Percentiles rank a stretch among this genome's conserved stretches.
Evolutionary conservation across 768 basidiomycete species (phyloP).

Genomic region (Nevesoporus exiguus): DNA sequence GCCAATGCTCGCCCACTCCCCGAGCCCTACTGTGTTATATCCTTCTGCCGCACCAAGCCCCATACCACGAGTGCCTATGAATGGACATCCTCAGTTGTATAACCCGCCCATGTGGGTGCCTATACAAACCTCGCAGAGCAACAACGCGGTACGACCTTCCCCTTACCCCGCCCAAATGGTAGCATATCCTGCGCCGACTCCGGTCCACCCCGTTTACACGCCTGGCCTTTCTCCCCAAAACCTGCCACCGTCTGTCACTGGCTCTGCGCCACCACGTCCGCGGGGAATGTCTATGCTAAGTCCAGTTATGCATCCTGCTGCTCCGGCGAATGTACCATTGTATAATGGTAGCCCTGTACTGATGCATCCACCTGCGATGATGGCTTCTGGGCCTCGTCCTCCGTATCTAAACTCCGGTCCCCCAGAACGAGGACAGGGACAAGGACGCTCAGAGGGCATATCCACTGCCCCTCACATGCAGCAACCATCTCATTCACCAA

Average conservation of each 20-base stretch:
- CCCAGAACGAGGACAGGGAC: constrained; percentile 48
- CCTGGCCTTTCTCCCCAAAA: constrained; percentile 40
- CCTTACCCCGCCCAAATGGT: constrained; percentile 66
- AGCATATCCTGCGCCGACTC: constrained; percentile 56
- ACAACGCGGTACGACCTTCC: constrained; percentile 56
- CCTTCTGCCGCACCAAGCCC: constrained; percentile 60
- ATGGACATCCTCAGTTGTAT: constrained; percentile 60
- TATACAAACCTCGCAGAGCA: constrained; percentile 43
- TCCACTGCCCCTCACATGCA: constrained; percentile 39
- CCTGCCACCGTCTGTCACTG: constrained; percentile 27
- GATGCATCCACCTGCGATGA: constrained; percentile 51
- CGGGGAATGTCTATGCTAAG: constrained; percentile 63
- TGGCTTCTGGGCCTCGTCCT: constrained; percentile 30
- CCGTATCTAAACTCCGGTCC: constrained; percentile 46
- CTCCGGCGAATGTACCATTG: constrained; percentile 44
- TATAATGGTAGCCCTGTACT: constrained; percentile 68
- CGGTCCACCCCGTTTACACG: constrained; percentile 46
- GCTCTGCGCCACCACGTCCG: constrained; percentile 37
- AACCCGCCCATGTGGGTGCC: constrained; percentile 67
- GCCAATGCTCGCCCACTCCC: constrained; percentile 71
- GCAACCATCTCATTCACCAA: constrained; percentile 30
- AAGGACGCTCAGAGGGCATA: constrained; percentile 46
- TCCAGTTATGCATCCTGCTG: constrained; percentile 65
- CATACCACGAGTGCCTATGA: constrained; percentile 60
- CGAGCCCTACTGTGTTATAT: constrained; percentile 66